Base-by-base conservation (phyloP, 2,329 filamentous ascomycete genomes). In the Neopestalotiopsis rosae region DNA sequence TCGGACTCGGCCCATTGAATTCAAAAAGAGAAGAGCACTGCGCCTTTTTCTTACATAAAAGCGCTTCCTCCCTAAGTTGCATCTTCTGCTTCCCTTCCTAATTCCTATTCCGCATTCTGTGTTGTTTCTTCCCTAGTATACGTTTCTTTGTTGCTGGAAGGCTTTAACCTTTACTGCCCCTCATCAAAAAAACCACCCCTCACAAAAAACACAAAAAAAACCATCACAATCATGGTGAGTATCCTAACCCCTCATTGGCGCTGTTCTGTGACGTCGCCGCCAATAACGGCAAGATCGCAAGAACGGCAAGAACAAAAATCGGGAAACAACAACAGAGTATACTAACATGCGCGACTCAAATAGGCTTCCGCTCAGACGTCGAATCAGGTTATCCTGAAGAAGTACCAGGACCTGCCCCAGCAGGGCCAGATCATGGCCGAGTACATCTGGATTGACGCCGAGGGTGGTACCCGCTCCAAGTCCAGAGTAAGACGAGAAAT, bases 381-480 rank as follows among this genome's bases (percentile, higher is more conserved):
- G 49, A 56, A 56, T 56, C 49, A 65, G 42, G 63, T 28, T 12
- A 38, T 56, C 28, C 30, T 98, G 82, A 86, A 92, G 83, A 98
- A 98, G 85, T 98, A 95, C 89, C 90, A 96, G 85, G 87, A 87
- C 79, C 93, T 98, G 78, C 92, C 94, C 82, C 95, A 98, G 87
- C 93, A 92, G 82, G 95, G 94, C 82, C 86, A 85, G 76, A 87
- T 97, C 80, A 96, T 97, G 84, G 95, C 94, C 79, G 95, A 98
- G 86, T 98, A 98, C 85, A 91, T 98, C 87, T 98, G 95, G 95
- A 68, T 98, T 81, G 95, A 98, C 80, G 87, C 92, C 74, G 83
- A 85, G 74, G 94, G 95, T 81, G 91, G 92, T 78, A 89, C 93
- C 76, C 94, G 96, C 78, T 97, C 94, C 81, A 99, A 98, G 88